Base-by-base conservation (phyloP, 495 filamentous ascomycete genomes). In the Cercophora sp. region DNA sequence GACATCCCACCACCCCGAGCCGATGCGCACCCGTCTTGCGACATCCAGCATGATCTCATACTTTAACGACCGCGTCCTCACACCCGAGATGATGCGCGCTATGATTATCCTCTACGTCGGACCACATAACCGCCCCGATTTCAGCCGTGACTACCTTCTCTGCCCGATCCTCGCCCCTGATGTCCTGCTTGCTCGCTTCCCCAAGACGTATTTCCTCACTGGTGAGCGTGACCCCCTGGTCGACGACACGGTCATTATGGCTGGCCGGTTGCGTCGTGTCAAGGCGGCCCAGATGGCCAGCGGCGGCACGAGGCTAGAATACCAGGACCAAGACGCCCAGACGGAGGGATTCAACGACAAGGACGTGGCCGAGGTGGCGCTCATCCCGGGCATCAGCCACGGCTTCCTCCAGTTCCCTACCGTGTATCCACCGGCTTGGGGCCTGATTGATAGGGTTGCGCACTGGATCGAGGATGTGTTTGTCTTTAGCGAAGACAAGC, bases 101-200 rank as follows among this genome's bases (percentile, higher is more conserved):
- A 97, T 98, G 93, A 93, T 98, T 52, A 96, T 98, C 66, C 79
- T 98, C 18, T 98, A 98, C 64, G 86, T 98, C 56, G 94, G 93
- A 13, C 91, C 92, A 0, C 84, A 96, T 63, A 85, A 91, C 70
- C 84, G 90, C 1, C 93, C 93, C 6, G 90, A 96, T 65, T 97
- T 98, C 70, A 79, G 79, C 23, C 90, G 87, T 8, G 94, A 98
- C 66, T 96, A 87, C 66, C 77, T 93, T 1, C 81, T 98, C 8
- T 93, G 85, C 0, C 94, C 93, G 1, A 83, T 96, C 15, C 78
- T 96, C 3, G 91, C 93, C 0, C 94, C 93, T 0, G 91, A 96
- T 57, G 71, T 78, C 1, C 72, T 97, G 3, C 79, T 98, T 2
- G 80, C 85, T 24, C 71, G 77, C 3, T 97, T 97, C 63, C 93